These are phyloP conservation scores for Ogataea allantospora DNA, from an alignment of 805 yeast genomes.

Conservation along the genomic window DNA sequence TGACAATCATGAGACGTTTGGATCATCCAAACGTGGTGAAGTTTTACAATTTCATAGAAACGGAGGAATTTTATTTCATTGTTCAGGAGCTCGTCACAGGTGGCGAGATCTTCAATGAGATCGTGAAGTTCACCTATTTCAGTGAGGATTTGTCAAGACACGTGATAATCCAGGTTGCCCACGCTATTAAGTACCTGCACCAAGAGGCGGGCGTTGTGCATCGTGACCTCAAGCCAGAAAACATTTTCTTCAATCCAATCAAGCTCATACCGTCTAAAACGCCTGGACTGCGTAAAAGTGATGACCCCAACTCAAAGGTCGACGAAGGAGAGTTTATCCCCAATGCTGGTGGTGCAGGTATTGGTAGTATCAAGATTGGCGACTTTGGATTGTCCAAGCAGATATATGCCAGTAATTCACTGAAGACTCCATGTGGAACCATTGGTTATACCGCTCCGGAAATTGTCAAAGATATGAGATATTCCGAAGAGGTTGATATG, in stretches of 20 bases:
- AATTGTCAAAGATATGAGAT: constrained; percentile 88
- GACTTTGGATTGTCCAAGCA: constrained; percentile 95
- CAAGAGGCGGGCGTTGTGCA: constrained; percentile 76
- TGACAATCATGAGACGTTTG: constrained; percentile 67
- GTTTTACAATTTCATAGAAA: constrained; percentile 65
- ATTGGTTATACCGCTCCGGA: constrained; percentile 99
- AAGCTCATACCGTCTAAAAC: constrained; percentile 43
- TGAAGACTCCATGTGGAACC: constrained; percentile 96
- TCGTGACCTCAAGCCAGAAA: constrained; percentile 82
- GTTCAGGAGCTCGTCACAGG: constrained; percentile 74
- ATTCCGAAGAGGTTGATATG: constrained; percentile 94
- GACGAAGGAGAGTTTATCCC: constrained; percentile 87
- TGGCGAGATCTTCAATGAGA: constrained; percentile 78
- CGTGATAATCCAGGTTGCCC: constrained; percentile 68
- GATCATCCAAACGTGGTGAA: constrained; percentile 63
- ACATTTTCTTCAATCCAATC: constrained; percentile 63
- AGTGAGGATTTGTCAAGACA: constrained; percentile 71
- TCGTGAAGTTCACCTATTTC: constrained; percentile 74
- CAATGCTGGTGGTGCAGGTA: constrained; percentile 88
- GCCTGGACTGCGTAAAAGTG: constrained; percentile 52
- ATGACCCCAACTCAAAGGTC: constrained; percentile 63
- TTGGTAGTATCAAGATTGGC: constrained; percentile 86
- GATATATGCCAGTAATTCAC: constrained; percentile 78
- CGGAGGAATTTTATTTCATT: constrained; percentile 59
- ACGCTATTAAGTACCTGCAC: constrained; percentile 68